Percentiles rank a stretch among this genome's conserved stretches.
Evolutionary conservation across 177 flowering plant species (phyloP).

Genomic region (Vitis hybrid): DNA sequence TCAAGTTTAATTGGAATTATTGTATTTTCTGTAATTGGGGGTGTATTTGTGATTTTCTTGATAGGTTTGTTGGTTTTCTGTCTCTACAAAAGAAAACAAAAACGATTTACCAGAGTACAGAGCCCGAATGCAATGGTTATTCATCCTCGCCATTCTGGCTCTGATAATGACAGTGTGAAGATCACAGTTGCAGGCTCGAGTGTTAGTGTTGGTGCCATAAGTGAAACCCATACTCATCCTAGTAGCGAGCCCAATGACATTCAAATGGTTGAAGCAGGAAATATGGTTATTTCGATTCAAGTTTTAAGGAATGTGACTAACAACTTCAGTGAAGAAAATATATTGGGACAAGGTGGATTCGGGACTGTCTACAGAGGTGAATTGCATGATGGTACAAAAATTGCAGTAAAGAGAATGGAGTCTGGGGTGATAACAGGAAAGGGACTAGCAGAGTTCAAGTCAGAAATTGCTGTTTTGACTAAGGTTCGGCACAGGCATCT

Average conservation of each 20-base stretch:
- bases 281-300: constrained; percentile 78
- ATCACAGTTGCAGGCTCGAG: constrained; percentile 75
- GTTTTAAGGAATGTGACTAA: constrained; percentile 63
- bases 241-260: constrained; percentile 47
- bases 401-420: constrained; percentile 82
- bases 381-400: constrained; percentile 73
- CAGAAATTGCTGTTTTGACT: constrained; percentile 78
- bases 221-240: constrained; percentile 42
- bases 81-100: constrained; percentile 48
- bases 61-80: constrained; percentile 44
- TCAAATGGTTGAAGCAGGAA: constrained; percentile 77
- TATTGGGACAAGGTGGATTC: constrained; percentile 73
- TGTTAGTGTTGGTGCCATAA: constrained; percentile 49
- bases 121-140: constrained; percentile 66
- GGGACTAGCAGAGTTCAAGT: constrained; percentile 61
- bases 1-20: constrained; percentile 31
- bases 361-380: constrained; percentile 80
- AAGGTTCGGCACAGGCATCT: constrained; percentile 76
- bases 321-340: constrained; percentile 63
- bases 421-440: constrained; percentile 55
- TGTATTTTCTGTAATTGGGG: constrained; percentile 41
- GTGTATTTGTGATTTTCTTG: constrained; percentile 33
- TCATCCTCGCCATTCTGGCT: constrained; percentile 72
- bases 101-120: constrained; percentile 50
- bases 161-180: constrained; percentile 67